Evolutionary conservation across 108 stramenopile species (phyloP).

Genomic region (Nitzschia sp.): DNA sequence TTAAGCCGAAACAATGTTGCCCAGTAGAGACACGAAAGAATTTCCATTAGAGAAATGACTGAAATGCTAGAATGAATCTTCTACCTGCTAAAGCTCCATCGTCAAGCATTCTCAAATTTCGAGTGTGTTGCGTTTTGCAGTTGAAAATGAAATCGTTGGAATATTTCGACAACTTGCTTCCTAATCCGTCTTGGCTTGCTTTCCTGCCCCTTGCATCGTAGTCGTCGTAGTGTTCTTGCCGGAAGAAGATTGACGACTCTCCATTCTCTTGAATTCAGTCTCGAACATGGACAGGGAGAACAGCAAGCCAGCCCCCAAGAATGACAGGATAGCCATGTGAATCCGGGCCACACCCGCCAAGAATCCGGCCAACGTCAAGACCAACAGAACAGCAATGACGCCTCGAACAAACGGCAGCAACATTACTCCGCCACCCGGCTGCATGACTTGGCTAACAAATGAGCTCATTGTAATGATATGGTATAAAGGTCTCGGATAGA

Average conservation of each 20-base stretch:
- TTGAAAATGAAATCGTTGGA: too few species aligned
- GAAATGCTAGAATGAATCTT: too few species aligned
- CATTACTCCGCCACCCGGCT: slow-evolving; percentile 84
- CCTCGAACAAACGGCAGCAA: slow-evolving; percentile 81
- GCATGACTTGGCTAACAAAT: slow-evolving; percentile 70
- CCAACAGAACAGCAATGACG: slow-evolving; percentile 67
- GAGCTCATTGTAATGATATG: slow-evolving; percentile 29
- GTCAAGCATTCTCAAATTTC: too few species aligned
- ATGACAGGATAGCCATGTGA: slow-evolving; percentile 85
- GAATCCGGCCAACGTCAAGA: slow-evolving; percentile 57
- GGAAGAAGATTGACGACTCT: slow-evolving; percentile 25
- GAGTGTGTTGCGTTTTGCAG: too few species aligned
- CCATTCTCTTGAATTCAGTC: slow-evolving; percentile 74
- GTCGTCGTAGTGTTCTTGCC: slow-evolving; percentile 14
- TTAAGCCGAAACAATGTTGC: too few species aligned
- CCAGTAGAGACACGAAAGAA: too few species aligned
- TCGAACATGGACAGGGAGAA: slow-evolving; percentile 79
- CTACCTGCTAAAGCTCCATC: too few species aligned
- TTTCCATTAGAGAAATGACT: too few species aligned
- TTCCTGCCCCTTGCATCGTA: slow-evolving; percentile 18
- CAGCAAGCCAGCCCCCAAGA: slow-evolving; percentile 67
- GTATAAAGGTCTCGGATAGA: too few species aligned
- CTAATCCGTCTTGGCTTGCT: slow-evolving; percentile 58
- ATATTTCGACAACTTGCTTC: too few species aligned
- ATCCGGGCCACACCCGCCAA: slow-evolving; percentile 74